These are phyloP conservation scores for Paraphoma chrysanthemicola DNA, from an alignment of 2,329 filamentous ascomycete species.

Conservation along the genomic window DNA sequence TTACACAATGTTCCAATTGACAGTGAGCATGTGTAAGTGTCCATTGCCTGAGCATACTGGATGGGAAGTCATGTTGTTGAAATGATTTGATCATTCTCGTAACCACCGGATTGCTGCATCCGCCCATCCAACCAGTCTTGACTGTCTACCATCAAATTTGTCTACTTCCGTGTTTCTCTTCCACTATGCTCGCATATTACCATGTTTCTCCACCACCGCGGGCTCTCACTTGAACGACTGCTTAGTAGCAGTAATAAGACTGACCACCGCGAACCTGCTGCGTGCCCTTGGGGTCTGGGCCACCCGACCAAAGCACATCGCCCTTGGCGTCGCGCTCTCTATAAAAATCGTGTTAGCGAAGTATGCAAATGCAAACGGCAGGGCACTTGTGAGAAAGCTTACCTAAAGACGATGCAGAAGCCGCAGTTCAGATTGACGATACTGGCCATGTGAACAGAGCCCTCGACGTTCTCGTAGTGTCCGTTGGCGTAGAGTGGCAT, in stretches of 20 bases:
- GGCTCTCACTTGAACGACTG: neutral
- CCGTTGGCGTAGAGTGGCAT: conserved; percentile 1
- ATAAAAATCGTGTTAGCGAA: neutral
- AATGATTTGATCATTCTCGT: no score
- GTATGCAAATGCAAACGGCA: neutral
- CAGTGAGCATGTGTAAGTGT: no score
- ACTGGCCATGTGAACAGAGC: neutral
- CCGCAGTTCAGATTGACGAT: neutral
- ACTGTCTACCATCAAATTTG: no score
- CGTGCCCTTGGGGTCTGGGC: neutral
- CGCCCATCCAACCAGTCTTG: no score
- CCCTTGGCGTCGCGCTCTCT: neutral
- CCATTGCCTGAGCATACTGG: no score
- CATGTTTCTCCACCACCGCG: neutral
- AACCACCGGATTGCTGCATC: no score
- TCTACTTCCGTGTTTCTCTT: neutral
- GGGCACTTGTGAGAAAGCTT: neutral
- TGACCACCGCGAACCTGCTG: neutral
- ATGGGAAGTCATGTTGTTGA: no score
- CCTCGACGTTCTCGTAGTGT: conserved; percentile 5
- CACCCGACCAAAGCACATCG: neutral
- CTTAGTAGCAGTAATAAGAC: conserved; percentile 1
- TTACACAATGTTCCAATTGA: no score
- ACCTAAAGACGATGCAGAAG: conserved; percentile 4
- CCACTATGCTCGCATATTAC: neutral